Base-by-base conservation (phyloP, 306 rosid species). In the Castanea crenata region DNA sequence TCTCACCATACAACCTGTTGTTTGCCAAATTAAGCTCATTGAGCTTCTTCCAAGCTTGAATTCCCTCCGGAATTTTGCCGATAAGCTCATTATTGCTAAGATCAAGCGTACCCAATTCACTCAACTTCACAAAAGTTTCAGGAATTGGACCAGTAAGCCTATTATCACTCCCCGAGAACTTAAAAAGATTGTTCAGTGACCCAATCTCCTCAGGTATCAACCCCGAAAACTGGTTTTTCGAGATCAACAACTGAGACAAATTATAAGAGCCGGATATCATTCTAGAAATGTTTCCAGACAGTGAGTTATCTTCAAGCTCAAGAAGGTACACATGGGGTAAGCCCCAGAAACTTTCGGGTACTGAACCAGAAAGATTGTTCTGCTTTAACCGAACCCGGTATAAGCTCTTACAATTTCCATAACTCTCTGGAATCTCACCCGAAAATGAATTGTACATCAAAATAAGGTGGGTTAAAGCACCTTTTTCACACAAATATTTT, bases 341-440 rank as follows among this genome's bases (percentile, higher is more conserved):
- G 69, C 93, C 93, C 97, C 97, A 92, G 31, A 92, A 20, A 9
- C 70, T 84, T 55, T 82, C 89, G 29, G 95, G 95, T 76, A 92
- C 93, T 19, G 31, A 29, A 59, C 93, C 97, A n/a, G 90, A 85
- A 9, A 92, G 87, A 20, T 86, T 82, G 73, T 92, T 92, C 68
- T 90, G 86, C 84, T 85, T 83, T 23, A 92, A 72, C 64, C 97
- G 76, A 69, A 90, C 85, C 83, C 97, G 82, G 57, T 18, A 32
- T 67, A 92, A 85, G 78, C 87, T 89, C 78, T 13, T 63, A 69
- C 95, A 92, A 8, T 85, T 75, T 25, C 87, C 95, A 1, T 89
- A 85, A 82, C 78, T 87, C 32, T 25, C 74, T 0, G 97, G 92
- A 44, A 92, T 86, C 77, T 57, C 74, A n/a, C 93, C 95, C 4